phyloP scores from a whole-genome alignment of 1,284 basidiomycete species.

The Leccinum subrobustum region DNA sequence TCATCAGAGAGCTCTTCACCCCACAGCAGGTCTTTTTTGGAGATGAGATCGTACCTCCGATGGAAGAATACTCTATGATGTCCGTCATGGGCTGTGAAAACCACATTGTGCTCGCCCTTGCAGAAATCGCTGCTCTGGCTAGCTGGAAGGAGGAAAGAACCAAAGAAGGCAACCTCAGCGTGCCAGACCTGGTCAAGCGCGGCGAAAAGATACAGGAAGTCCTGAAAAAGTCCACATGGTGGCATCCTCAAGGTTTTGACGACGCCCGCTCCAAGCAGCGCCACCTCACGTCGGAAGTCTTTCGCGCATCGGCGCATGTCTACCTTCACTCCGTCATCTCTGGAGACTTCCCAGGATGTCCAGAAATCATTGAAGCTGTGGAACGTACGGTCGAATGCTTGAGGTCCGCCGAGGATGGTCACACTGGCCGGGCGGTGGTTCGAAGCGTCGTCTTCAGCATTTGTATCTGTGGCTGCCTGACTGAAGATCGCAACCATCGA shows the following conservation, averaged over 20 bases:
- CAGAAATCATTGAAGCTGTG: slow-evolving; percentile 57
- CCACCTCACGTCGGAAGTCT: slow-evolving; percentile 62
- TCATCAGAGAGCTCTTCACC: slow-evolving; percentile 58
- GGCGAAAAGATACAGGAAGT: slow-evolving; percentile 52
- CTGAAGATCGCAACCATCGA: slow-evolving; percentile 48
- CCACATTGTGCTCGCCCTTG: slow-evolving; percentile 71
- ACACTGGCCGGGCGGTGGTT: slow-evolving; percentile 54
- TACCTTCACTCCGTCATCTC: slow-evolving; percentile 73
- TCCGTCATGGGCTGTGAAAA: slow-evolving; percentile 85
- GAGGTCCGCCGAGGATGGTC: slow-evolving; percentile 41
- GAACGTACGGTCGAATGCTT: slow-evolving; percentile 54
- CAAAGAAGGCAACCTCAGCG: slow-evolving; percentile 46
- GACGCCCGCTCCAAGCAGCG: slow-evolving; percentile 41
- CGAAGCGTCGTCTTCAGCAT: slow-evolving; percentile 77
- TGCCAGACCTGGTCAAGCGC: slow-evolving; percentile 54
- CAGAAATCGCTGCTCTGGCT: slow-evolving; percentile 67
- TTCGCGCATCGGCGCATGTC: slow-evolving; percentile 68
- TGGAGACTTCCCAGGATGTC: slow-evolving; percentile 61
- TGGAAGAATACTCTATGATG: slow-evolving; percentile 58
- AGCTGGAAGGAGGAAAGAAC: slow-evolving; percentile 56
- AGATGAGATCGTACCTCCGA: slow-evolving; percentile 21
- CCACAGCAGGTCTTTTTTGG: slow-evolving; percentile 37
- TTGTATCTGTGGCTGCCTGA: slow-evolving; percentile 69
- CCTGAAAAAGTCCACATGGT: slow-evolving; percentile 31
- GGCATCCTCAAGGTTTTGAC: background rate